Percentiles rank a stretch among this genome's conserved stretches.
These are phyloP conservation scores for Mortierella polycephala DNA, from an alignment of 371 early-diverging fungal species.

Conservation along the genomic window DNA sequence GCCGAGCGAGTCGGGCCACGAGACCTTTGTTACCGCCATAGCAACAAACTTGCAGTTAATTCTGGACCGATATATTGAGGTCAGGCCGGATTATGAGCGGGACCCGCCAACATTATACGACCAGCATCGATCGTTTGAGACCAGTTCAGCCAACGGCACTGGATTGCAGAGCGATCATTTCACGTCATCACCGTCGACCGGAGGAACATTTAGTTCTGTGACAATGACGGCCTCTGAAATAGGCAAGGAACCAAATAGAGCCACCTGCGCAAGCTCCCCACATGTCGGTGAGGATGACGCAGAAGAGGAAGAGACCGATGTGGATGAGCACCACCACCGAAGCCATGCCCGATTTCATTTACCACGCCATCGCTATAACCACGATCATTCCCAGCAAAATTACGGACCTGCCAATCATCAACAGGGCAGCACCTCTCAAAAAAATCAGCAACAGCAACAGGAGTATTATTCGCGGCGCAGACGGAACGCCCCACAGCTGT, in stretches of 20 bases:
- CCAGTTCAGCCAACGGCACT: background rate
- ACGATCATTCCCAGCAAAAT: slow-evolving; percentile 6
- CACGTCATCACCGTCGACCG: background rate
- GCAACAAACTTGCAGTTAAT: slow-evolving; percentile 46
- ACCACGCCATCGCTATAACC: slow-evolving; percentile 12
- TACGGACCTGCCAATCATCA: background rate
- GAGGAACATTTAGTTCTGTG: slow-evolving; percentile 28
- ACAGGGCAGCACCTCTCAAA: slow-evolving; percentile 12
- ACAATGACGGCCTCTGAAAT: slow-evolving; percentile 7
- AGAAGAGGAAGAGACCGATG: background rate
- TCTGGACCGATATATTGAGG: slow-evolving; percentile 48
- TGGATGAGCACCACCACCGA: background rate
- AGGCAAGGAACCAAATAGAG: slow-evolving; percentile 10
- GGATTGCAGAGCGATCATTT: slow-evolving; percentile 5
- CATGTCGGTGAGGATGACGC: slow-evolving; percentile 2
- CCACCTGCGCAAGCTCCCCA: slow-evolving; percentile 1
- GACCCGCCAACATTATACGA: slow-evolving; percentile 42
- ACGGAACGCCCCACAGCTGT: slow-evolving; percentile 5
- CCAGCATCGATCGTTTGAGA: slow-evolving; percentile 7
- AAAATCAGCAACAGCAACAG: slow-evolving; percentile 11
- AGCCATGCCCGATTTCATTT: slow-evolving; percentile 19
- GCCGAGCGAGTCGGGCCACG: slow-evolving; percentile 50
- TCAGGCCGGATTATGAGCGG: slow-evolving; percentile 44
- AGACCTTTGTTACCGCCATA: slow-evolving; percentile 43
- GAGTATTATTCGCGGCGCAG: background rate